Percentiles rank a stretch among this genome's conserved stretches.
Conservation (phyloP, 140 eudicot genomes). For the Stevia rebaudiana region DNA sequence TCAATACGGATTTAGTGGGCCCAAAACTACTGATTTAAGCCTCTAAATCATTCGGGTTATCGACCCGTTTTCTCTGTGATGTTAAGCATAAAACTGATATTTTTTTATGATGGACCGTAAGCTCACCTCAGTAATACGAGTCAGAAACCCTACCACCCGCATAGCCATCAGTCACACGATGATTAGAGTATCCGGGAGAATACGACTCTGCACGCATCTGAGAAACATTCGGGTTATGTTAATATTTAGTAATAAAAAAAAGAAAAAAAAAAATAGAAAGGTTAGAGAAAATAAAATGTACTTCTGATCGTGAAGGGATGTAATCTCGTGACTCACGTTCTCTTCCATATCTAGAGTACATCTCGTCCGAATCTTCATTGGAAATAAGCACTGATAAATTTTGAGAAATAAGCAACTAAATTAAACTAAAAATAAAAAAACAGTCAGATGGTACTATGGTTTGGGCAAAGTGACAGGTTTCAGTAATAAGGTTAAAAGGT, state of each 20-base stretch:
- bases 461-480: no score
- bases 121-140: constrained; percentile 43
- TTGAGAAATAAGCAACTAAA: constrained; percentile 14
- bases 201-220: constrained; percentile 43
- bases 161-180: constrained; percentile 36
- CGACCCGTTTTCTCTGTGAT: constrained; percentile 14
- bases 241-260: not conserved
- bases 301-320: constrained; percentile 45
- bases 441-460: no score
- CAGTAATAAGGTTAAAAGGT: no score
- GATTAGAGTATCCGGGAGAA: constrained; percentile 32
- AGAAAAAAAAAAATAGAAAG: not conserved
- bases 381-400: constrained; percentile 14
- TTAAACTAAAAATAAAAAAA: not conserved
- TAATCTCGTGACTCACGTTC: constrained; percentile 42
- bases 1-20: constrained; percentile 15
- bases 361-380: constrained; percentile 38
- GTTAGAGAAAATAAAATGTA: not conserved
- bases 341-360: constrained; percentile 41
- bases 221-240: constrained; percentile 4
- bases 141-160: constrained; percentile 37
- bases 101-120: constrained; percentile 8
- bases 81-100: constrained; percentile 17
- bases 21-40: constrained; percentile 29
- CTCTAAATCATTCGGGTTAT: constrained; percentile 20